Percentiles rank a stretch among this genome's conserved stretches.
phyloP scores from a whole-genome alignment of 2,329 filamentous ascomycete species.

The Aspergillus neotritici region DNA sequence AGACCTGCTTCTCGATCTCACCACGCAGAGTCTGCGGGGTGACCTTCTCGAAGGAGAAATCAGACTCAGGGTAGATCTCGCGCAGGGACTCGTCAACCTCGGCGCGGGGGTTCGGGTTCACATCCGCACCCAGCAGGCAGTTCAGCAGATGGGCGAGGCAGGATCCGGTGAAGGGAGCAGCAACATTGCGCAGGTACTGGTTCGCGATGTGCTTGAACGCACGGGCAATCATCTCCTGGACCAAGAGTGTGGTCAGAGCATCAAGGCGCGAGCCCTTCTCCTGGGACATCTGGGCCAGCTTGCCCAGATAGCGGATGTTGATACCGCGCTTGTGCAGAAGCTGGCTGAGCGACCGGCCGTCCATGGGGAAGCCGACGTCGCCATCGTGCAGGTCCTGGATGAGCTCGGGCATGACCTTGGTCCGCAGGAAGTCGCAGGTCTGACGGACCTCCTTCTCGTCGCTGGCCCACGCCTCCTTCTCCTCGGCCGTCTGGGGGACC shows the following conservation, averaged over 20 bases:
- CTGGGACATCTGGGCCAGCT: conserved; percentile 64
- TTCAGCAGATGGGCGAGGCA: conserved; percentile 86
- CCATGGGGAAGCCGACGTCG: conserved; percentile 96
- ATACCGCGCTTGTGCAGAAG: conserved; percentile 95
- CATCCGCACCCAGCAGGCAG: conserved; percentile 72
- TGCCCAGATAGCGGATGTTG: conserved; percentile 93
- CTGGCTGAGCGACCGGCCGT: conserved; percentile 82
- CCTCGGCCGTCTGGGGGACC: conserved; percentile 78
- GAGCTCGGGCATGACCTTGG: conserved; percentile 75
- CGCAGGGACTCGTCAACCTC: conserved; percentile 71
- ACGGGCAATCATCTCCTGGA: conserved; percentile 92
- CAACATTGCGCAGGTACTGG: conserved; percentile 71
- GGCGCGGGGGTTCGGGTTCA: conserved; percentile 72
- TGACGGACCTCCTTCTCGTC: conserved; percentile 86
- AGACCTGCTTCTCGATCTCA: conserved; percentile 66
- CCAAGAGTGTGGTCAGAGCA: conserved; percentile 68
- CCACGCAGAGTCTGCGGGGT: conserved; percentile 66
- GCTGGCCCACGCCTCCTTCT: conserved; percentile 73
- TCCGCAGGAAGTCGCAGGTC: conserved; percentile 71
- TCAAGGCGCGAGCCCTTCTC: conserved; percentile 64
- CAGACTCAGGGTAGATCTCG: conserved; percentile 71
- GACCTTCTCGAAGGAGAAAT: conserved; percentile 73
- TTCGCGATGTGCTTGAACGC: conserved; percentile 90
- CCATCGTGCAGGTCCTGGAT: conserved; percentile 83
- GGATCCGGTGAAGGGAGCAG: conserved; percentile 70